These are phyloP conservation scores for Anethum foeniculum DNA, from an alignment of 140 eudicot genomes.

Conservation along the genomic window DNA sequence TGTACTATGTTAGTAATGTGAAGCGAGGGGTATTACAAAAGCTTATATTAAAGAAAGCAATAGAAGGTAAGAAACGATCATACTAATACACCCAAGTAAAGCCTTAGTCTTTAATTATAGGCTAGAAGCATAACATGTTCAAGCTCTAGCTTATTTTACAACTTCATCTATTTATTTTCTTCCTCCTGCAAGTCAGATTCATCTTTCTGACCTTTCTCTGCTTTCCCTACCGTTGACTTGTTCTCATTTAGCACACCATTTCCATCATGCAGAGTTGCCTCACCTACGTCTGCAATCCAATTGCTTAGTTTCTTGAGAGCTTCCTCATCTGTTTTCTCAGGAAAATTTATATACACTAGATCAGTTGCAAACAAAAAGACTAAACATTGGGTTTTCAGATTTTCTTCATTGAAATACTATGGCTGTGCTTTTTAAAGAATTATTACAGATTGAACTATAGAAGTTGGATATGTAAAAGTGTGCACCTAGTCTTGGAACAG, in stretches of 20 bases:
- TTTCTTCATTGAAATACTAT: neutral
- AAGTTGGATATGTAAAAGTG: neutral
- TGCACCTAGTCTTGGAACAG: conserved; percentile 52
- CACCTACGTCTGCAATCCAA: conserved; percentile 2
- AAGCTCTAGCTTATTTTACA: neutral
- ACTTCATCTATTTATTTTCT: neutral
- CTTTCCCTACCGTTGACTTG: neutral
- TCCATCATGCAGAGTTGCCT: neutral
- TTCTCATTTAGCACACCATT: neutral
- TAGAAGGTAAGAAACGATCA: too few species aligned
- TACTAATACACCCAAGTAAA: neutral
- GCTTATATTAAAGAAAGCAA: neutral
- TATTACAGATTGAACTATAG: neutral
- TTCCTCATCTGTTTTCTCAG: conserved; percentile 8
- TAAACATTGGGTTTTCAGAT: neutral
- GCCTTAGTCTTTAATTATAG: neutral
- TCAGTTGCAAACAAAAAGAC: neutral
- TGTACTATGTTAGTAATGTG: neutral
- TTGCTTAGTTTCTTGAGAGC: neutral
- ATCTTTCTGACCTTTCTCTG: neutral
- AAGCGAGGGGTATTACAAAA: neutral
- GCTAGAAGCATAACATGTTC: neutral
- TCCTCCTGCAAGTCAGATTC: neutral
- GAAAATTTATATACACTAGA: neutral
- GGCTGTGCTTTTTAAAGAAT: neutral